phyloP scores from a whole-genome alignment of 805 yeast species.

The Brettanomyces sp. region DNA sequence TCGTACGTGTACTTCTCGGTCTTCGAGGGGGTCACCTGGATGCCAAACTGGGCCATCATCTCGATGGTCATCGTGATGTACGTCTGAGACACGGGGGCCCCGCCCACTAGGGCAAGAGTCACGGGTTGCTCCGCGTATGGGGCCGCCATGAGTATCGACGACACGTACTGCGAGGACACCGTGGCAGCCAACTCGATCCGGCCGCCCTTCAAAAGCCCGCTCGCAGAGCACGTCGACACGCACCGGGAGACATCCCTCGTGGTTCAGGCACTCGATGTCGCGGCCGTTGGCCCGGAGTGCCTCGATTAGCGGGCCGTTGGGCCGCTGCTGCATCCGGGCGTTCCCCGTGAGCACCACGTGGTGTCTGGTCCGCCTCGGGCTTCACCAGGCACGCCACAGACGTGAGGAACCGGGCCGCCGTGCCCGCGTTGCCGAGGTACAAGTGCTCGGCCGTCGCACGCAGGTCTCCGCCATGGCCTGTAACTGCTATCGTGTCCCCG shows the following conservation, averaged over 20 bases:
- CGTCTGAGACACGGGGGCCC: conserved; percentile 91
- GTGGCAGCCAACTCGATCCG: conserved; percentile 91
- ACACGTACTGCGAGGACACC: conserved; percentile 93
- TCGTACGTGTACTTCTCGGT: conserved; percentile 78
- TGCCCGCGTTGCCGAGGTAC: conserved; percentile 95
- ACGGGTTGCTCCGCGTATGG: conserved; percentile 90
- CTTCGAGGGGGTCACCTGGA: conserved; percentile 57
- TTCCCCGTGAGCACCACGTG: conserved; percentile 79
- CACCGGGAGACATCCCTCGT: conserved; percentile 79
- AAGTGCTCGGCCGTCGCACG: conserved; percentile 55
- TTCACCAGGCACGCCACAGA: conserved; percentile 83
- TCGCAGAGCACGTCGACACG: conserved; percentile 57
- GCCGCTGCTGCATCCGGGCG: conserved; percentile 94
- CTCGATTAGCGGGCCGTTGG: conserved; percentile 92
- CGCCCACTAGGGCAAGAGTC: conserved; percentile 83
- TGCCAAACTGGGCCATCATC: conserved; percentile 90
- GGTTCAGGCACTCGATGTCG: conserved; percentile 58
- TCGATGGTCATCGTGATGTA: conserved; percentile 96
- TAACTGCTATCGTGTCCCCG: conserved; percentile 80
- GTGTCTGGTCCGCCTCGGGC: conserved; percentile 27
- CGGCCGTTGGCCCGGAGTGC: conserved; percentile 81
- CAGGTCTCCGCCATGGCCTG: conserved; percentile 77
- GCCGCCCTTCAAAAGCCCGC: conserved; percentile 65
- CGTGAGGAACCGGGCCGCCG: conserved; percentile 91
- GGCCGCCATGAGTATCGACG: conserved; percentile 94